Evolutionary conservation across 306 rosid genomes (phyloP).

Genomic region (Glycine tomentella): DNA sequence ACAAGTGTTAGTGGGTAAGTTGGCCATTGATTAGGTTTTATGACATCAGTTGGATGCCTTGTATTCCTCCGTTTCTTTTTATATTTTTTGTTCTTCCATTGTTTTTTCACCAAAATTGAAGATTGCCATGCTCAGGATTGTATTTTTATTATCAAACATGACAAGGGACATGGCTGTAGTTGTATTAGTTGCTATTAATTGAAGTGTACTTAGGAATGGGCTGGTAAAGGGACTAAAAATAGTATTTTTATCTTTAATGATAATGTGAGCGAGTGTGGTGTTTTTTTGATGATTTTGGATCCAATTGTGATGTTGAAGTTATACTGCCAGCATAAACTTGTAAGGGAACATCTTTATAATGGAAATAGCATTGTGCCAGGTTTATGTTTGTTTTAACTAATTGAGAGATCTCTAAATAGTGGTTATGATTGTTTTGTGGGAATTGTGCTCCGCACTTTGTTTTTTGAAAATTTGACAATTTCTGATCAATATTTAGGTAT

Average conservation of each 20-base stretch:
- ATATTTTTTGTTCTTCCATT: not conserved
- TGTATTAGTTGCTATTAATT: not conserved
- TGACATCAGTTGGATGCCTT: conserved; percentile 18
- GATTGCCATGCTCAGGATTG: conserved; percentile 7
- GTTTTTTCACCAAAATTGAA: not conserved
- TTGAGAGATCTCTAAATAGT: conserved; percentile 18
- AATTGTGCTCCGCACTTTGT: not conserved
- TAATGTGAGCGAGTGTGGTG: not conserved
- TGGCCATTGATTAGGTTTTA: conserved; percentile 6
- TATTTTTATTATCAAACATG: conserved; percentile 28
- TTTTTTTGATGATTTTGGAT: conserved; percentile 27
- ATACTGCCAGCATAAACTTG: not conserved
- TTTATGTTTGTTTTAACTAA: conserved; percentile 34
- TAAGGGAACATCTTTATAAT: not conserved
- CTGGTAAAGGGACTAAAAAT: not conserved
- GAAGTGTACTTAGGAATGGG: not conserved
- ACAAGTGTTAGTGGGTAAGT: conserved; percentile 99
- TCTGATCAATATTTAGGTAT: conserved; percentile 65
- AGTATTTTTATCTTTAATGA: conserved; percentile 7
- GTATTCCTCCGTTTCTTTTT: not conserved
- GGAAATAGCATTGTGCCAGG: conserved; percentile 14
- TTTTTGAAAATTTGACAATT: not conserved
- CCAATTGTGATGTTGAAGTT: conserved; percentile 31
- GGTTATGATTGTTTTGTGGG: not conserved
- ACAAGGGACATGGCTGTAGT: not conserved